A percentile compares a stretch with the other conserved stretches of the same genome.
These are phyloP conservation scores for Acanthamoeba royreba DNA, from an alignment of 208 protist genomes.

Conservation along the genomic window DNA sequence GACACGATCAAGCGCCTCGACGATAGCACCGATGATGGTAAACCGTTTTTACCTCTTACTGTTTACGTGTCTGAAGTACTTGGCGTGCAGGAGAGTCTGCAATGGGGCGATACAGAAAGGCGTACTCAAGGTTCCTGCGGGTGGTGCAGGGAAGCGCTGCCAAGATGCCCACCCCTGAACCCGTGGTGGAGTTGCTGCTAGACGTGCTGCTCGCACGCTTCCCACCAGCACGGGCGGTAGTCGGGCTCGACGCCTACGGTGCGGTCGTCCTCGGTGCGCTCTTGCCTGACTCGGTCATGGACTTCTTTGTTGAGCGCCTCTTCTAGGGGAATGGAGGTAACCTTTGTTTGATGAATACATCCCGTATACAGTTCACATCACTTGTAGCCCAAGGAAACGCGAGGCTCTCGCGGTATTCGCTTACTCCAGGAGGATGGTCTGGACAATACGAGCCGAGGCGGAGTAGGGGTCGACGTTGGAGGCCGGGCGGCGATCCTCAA, in stretches of 20 bases:
- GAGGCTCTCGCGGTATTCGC: too few species aligned
- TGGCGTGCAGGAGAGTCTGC: not conserved
- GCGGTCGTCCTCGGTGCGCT: not conserved
- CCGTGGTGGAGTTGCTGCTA: not conserved
- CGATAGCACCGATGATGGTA: not conserved
- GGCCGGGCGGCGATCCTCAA: conserved; percentile 95
- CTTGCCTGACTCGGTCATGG: not conserved
- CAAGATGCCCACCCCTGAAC: not conserved
- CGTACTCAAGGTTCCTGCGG: not conserved
- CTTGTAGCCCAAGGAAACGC: too few species aligned
- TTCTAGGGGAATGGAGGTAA: too few species aligned
- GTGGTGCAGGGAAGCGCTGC: not conserved
- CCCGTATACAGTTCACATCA: too few species aligned
- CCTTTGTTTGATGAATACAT: too few species aligned
- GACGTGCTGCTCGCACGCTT: not conserved
- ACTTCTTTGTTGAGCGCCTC: not conserved
- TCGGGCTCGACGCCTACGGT: not conserved
- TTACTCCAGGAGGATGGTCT: conserved; percentile 57
- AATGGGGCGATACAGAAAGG: not conserved
- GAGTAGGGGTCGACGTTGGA: conserved; percentile 96
- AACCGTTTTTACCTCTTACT: not conserved
- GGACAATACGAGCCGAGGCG: conserved; percentile 89
- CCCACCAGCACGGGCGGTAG: not conserved
- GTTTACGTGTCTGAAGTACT: not conserved
- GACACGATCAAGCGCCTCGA: not conserved